Percentiles rank a stretch among this genome's conserved stretches.
phyloP scores from a whole-genome alignment of 768 basidiomycete genomes.

The Amanita pallidorosea region DNA sequence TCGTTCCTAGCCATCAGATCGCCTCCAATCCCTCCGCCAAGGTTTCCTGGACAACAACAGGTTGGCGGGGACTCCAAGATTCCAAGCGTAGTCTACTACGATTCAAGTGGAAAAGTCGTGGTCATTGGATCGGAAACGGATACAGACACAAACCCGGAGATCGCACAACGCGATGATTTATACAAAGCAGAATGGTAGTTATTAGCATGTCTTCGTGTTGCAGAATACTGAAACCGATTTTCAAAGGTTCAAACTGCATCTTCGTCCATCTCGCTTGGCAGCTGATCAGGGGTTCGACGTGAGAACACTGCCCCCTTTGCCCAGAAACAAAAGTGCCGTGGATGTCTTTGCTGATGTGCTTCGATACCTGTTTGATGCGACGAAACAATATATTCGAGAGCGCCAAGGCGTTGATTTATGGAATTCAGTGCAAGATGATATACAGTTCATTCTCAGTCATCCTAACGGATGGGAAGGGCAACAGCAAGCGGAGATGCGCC shows the following conservation, averaged over 20 bases:
- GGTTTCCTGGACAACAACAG: neutral
- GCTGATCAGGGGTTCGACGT: neutral
- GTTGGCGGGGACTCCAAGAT: conserved; percentile 1
- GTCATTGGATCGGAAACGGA: conserved; percentile 2
- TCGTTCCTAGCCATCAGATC: conserved; percentile 11
- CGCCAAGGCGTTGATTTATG: conserved; percentile 29
- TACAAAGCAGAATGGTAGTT: neutral
- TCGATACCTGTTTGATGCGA: conserved; percentile 28
- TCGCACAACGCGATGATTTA: neutral
- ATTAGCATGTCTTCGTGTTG: neutral
- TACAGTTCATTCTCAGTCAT: conserved; percentile 40
- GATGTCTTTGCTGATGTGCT: conserved; percentile 38
- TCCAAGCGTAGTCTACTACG: conserved; percentile 5
- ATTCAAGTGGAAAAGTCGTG: neutral
- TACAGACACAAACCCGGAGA: neutral
- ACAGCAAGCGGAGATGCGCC: conserved; percentile 38
- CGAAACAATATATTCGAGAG: conserved; percentile 30
- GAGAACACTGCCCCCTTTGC: conserved; percentile 24
- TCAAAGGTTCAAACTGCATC: conserved; percentile 11
- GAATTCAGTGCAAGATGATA: conserved; percentile 24
- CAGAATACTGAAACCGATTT: neutral
- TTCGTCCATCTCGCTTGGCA: neutral
- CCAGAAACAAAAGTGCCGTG: conserved; percentile 26
- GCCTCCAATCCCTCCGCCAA: conserved; percentile 32
- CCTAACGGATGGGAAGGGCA: conserved; percentile 49